Evolutionary conservation across 2,329 filamentous ascomycete species (phyloP).

Genomic region (Stagonosporopsis chrysanthemi): DNA sequence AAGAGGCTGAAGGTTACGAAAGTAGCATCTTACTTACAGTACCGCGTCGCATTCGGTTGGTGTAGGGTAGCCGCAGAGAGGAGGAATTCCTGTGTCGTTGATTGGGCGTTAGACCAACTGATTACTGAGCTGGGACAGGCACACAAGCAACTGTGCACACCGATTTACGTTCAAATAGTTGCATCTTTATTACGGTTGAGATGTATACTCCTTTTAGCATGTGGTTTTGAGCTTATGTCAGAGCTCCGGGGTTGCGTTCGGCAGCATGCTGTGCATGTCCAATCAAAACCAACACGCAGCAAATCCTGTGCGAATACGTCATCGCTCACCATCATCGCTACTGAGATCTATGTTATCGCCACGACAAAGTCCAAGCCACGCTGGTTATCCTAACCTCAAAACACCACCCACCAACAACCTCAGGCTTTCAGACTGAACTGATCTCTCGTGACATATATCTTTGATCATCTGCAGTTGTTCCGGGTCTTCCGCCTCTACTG

Average conservation of each 20-base stretch:
- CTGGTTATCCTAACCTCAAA: conserved; percentile 13
- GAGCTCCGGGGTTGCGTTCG: background rate
- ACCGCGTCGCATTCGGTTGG: background rate
- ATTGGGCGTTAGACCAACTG: too few relatives aligned
- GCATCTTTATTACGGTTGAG: background rate
- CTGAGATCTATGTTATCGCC: conserved; percentile 2
- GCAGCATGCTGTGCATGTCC: background rate
- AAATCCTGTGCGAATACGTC: conserved; percentile 21
- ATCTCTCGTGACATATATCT: background rate
- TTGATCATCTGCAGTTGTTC: background rate
- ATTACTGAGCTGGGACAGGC: too few relatives aligned
- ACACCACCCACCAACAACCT: background rate
- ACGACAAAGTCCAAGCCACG: conserved; percentile 17
- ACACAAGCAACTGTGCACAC: background rate
- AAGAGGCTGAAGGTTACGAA: background rate
- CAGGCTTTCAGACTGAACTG: background rate
- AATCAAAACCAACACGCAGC: conserved; percentile 8
- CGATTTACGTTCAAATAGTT: background rate
- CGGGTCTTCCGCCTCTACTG: conserved; percentile 2
- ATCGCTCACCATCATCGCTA: conserved; percentile 16
- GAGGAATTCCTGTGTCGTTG: background rate
- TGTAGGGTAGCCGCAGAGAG: too few relatives aligned
- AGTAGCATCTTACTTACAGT: background rate
- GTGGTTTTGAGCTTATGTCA: background rate
- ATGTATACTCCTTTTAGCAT: too few relatives aligned